phyloP scores from a whole-genome alignment of 805 yeast genomes.

The Schwanniomyces yamadae region DNA sequence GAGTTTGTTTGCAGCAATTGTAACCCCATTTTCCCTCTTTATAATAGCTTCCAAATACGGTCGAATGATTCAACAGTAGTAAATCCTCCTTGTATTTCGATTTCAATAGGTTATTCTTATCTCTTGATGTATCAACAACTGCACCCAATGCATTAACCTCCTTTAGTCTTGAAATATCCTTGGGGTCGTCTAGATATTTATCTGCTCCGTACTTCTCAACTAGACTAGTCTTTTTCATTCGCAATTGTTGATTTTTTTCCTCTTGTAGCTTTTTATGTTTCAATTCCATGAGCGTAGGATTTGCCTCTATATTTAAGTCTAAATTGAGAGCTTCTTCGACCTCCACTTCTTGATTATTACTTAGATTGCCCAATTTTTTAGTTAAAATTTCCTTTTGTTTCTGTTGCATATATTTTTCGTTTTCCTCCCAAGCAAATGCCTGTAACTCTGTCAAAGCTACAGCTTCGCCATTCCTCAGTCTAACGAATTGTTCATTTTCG shows the following conservation, averaged over 20 bases:
- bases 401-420: slow-evolving; percentile 13
- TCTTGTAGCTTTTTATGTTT: slow-evolving; percentile 20
- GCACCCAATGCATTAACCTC: not conserved
- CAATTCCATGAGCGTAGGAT: slow-evolving; percentile 36
- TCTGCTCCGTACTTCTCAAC: slow-evolving; percentile 17
- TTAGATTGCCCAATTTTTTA: slow-evolving; percentile 6
- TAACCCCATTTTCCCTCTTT: slow-evolving; percentile 22
- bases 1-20: slow-evolving; percentile 15
- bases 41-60: slow-evolving; percentile 20
- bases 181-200: not conserved
- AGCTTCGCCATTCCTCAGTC: slow-evolving; percentile 35
- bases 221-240: slow-evolving; percentile 13
- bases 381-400: slow-evolving; percentile 10
- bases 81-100: not conserved
- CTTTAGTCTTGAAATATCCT: not conserved
- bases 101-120: not conserved
- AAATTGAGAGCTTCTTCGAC: slow-evolving; percentile 20
- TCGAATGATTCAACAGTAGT: slow-evolving; percentile 8
- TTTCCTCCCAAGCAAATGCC: slow-evolving; percentile 36
- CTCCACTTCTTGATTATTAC: slow-evolving; percentile 8
- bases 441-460: slow-evolving; percentile 23
- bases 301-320: slow-evolving; percentile 33
- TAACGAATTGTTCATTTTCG: slow-evolving; percentile 49
- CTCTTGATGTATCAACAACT: not conserved
- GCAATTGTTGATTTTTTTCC: too few relatives aligned